Evolutionary conservation across 495 filamentous ascomycete genomes (phyloP), one percentile per base, ranked within the genome.

Genomic region (Mytilinidion resinicola): DNA sequence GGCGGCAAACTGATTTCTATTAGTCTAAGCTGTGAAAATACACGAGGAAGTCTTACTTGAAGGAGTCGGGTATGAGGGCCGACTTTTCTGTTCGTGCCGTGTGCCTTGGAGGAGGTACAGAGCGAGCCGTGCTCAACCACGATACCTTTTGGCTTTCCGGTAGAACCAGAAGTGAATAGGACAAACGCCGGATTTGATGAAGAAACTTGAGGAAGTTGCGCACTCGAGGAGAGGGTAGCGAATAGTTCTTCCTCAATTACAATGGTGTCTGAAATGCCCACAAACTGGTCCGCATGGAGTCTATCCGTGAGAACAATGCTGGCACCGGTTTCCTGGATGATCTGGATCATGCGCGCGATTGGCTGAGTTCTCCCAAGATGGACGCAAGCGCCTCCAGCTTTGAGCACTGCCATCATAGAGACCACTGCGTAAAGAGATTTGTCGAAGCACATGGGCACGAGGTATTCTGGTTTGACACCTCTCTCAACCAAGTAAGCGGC

Each of bases 321-420:
- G 0, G 72, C 69, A 0, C 53, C 56, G 19, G 74, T 70, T 12
- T 77, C 72, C 1, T 67, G 51, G 15, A 74, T 59, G 56, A 74
- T 71, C 2, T 68, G 56, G 21, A 74, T 65, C 34, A 76, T 60
- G 0, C 83, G 78, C 49, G 72, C 68, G 12, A 67, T 67, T n/a
- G 81, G 82, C 53, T 84, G 79, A 4, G 71, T 70, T 14, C 80
- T 76, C 36, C 84, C 80, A 19, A 85, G 67, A 4, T 79, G 82
- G 25, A 83, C 80, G 57, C 79, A 79, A 1, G 73, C 72, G 7
- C 68, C 76, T 25, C 80, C 79, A 12, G 80, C 70, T 55, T 78
- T 81, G 67, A 81, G 72, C 36, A 80, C 70, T 20, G 72, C 80
- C 7, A 83, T 46, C 1, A 79, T 68, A 1, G 76, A 73, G 41